Evolutionary conservation across 1,284 basidiomycete genomes (phyloP), one percentile per base, ranked within the genome.

Genomic region (Sporisorium iseilematis-ciliati): DNA sequence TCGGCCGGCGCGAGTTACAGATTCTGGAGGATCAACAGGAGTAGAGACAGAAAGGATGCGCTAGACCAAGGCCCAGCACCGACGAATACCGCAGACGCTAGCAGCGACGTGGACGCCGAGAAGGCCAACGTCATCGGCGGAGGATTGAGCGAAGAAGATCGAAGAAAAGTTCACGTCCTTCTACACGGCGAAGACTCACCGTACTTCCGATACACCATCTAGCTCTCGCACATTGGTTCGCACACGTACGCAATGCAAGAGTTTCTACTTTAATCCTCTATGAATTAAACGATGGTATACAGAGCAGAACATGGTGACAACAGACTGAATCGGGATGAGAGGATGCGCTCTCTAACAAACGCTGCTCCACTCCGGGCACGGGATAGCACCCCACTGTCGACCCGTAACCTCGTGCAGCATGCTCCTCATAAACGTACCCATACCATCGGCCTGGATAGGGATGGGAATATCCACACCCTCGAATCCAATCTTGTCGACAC

Each of bases 201-300:
- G 2, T 75, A 77, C 57, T 77, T 77, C 54, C 62, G 75, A n/a
- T 77, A 74, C 51, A 77, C 71, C 10, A 75, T 77, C 35, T 77
- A n/a, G 45, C 8, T 20, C 8, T 42, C 29, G 23, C 42, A n/a
- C 18, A 2, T 20, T 31, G 10, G 35, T 38, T 14, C 20, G 12
- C 23, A 26, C 7, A 23, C 23, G n/a, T n/a, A 35, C 14, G 21
- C 40, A 40, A 54, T 42, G n/a, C 46, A 57, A 46, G 7, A 26
- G 6, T 25, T 14, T 21, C n/a, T 26, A 41, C 35, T 38, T 38
- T 38, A 18, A 29, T 25, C 35, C 51, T 59, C 40, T 59, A 43
- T 53, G 7, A 25, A 40, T 35, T 57, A 50, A 53, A 50, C 18
- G 31, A 48, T 65, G 62, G 62, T 65, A 65, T 65, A 58, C 56